phyloP scores from a whole-genome alignment of 1,284 basidiomycete genomes.

The Malassezia furfur region DNA sequence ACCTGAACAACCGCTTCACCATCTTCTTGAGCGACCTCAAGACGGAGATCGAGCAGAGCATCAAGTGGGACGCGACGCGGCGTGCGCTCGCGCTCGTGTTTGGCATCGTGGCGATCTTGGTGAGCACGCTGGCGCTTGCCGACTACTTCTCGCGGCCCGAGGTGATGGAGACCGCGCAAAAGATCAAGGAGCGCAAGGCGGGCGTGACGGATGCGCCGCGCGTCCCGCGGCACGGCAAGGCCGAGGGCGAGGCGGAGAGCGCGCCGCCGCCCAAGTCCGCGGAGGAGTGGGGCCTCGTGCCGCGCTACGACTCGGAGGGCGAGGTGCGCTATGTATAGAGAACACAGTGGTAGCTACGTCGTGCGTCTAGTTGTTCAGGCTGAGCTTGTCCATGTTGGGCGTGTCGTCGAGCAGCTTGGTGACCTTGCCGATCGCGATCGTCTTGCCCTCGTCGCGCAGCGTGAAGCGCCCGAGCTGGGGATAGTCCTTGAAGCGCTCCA shows the following conservation, averaged over 20 bases:
- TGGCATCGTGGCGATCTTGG: slow-evolving; percentile 43
- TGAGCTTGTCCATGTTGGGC: slow-evolving; percentile 35
- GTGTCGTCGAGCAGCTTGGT: slow-evolving; percentile 36
- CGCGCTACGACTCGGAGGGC: slow-evolving; percentile 12
- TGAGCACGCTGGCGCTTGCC: slow-evolving; percentile 40
- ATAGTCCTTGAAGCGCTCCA: slow-evolving; percentile 46
- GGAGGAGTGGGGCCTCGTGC: slow-evolving; percentile 18
- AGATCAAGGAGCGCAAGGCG: background rate
- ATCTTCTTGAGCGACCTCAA: slow-evolving; percentile 45
- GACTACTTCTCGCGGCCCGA: slow-evolving; percentile 38
- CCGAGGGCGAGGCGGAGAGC: background rate
- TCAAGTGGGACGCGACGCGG: slow-evolving; percentile 46
- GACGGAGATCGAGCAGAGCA: slow-evolving; percentile 47
- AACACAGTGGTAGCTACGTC: background rate
- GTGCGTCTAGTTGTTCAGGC: slow-evolving; percentile 15
- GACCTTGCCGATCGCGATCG: slow-evolving; percentile 46
- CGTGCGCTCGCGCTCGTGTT: slow-evolving; percentile 43
- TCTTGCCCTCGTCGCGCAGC: slow-evolving; percentile 44
- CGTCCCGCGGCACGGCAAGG: background rate
- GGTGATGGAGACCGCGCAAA: background rate
- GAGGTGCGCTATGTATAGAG: slow-evolving; percentile 13
- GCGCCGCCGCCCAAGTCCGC: slow-evolving; percentile 13
- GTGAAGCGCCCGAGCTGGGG: slow-evolving; percentile 47
- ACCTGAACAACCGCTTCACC: slow-evolving; percentile 48
- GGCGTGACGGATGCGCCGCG: background rate